Evolutionary conservation across 495 filamentous ascomycete species (phyloP), one percentile per base, ranked within the genome.

Genomic region (Chaetomium cochliodes): DNA sequence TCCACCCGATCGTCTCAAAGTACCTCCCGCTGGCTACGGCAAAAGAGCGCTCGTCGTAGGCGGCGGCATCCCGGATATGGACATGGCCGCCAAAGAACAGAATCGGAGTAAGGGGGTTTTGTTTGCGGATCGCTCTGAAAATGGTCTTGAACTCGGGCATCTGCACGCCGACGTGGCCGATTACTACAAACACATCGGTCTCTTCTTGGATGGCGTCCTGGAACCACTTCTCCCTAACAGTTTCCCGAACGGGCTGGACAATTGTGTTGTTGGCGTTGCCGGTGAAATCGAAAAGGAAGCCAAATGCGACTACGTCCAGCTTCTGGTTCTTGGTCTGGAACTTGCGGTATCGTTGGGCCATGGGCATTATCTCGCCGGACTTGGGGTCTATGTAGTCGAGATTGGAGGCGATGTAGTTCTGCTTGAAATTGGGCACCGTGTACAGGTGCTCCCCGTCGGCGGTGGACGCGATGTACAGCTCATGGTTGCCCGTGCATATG

Each of bases 1-100:
- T 84, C 80, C 92, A 98, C 6, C 94, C 94, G 56, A 97, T 87
- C n/a, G 96, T 98, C 77, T 98, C 94, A 84, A 97, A 92, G 75
- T 97, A 98, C 3, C 93, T 84, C n/a, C 94, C 94, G 70, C 90
- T 92, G 39, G 92, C 92, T 16, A 98, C 77, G 0, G 87, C 94
- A 64, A 88, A 89, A 2, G 93, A 89, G 66, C 88, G 90, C 51
- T 81, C 78, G 72, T 98, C 94, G 70, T 90, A 98, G 55, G 84
- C 84, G 20, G 81, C 85, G 71, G 89, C 94, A 69, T 98, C 92
- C 6, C 94, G 86, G 50, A 97, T 89, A 72, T 98, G 94, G 28
- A 87, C 85, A 71, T 98, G 94, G 6, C 94, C 94, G 52, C 91
- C 93, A 60, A 98, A 92, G 74, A 98, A 97, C 66, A 92, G 88